A percentile compares a stretch with the other conserved stretches of the same genome.
phyloP scores from a whole-genome alignment of 2,329 filamentous ascomycete genomes.

The Ascocoryne sarcoides region DNA sequence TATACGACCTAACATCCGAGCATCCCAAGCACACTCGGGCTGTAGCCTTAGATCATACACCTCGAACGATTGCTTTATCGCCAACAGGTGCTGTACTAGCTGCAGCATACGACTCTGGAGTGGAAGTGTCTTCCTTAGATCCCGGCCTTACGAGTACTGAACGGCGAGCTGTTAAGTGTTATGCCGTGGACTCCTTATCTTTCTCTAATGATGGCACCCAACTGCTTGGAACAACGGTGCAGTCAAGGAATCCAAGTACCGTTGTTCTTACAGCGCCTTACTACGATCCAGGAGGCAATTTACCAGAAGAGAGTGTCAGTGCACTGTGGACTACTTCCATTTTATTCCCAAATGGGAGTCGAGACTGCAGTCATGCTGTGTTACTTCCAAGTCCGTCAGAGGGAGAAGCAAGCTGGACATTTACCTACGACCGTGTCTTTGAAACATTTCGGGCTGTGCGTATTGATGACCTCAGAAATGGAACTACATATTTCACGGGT shows the following conservation, averaged over 20 bases:
- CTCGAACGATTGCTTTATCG: constrained; percentile 70
- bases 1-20: constrained; percentile 62
- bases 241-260: constrained; percentile 56
- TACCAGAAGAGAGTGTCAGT: constrained; percentile 59
- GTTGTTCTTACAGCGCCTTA: constrained; percentile 74
- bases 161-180: constrained; percentile 68
- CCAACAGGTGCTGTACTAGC: constrained; percentile 76
- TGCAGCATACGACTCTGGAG: constrained; percentile 78
- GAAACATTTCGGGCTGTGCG: constrained; percentile 72
- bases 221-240: constrained; percentile 64
- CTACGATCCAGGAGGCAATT: constrained; percentile 60
- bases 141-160: constrained; percentile 55
- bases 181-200: constrained; percentile 61
- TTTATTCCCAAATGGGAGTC: constrained; percentile 71
- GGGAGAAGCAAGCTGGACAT: constrained; percentile 66
- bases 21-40: constrained; percentile 65
- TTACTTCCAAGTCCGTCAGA: constrained; percentile 42
- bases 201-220: constrained; percentile 75
- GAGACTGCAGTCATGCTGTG: constrained; percentile 69
- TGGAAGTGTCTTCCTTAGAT: constrained; percentile 73
- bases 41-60: constrained; percentile 68
- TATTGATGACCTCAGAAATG: constrained; percentile 65
- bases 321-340: constrained; percentile 81
- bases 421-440: constrained; percentile 68
- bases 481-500: constrained; percentile 71